These are phyloP conservation scores for Salicornia ramosissima DNA, from an alignment of 148 eudicot genomes.

Conservation along the genomic window DNA sequence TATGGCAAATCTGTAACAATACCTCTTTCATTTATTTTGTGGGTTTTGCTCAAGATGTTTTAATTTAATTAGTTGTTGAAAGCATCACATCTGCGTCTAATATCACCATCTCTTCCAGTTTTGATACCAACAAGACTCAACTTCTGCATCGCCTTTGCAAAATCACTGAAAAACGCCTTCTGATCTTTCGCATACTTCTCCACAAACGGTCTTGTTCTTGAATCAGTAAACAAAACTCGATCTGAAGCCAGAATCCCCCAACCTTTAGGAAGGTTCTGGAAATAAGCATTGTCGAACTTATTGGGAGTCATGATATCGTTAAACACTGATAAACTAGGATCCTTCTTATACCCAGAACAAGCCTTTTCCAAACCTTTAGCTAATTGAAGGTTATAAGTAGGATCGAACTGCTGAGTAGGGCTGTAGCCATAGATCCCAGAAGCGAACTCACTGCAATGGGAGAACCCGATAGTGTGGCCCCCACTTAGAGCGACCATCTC, in stretches of 20 bases:
- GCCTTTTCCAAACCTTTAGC: slow-evolving; percentile 35
- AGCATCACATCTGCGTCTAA: slow-evolving; percentile 75
- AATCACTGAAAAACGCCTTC: slow-evolving; percentile 50
- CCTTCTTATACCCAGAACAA: slow-evolving; percentile 21
- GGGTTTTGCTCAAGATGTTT: neutral
- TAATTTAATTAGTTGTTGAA: slow-evolving; percentile 30
- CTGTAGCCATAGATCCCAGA: slow-evolving; percentile 32
- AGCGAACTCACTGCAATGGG: slow-evolving; percentile 47
- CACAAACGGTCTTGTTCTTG: slow-evolving; percentile 39
- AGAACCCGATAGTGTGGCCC: slow-evolving; percentile 51
- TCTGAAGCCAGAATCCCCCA: slow-evolving; percentile 39
- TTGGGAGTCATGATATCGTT: slow-evolving; percentile 46
- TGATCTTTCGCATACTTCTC: slow-evolving; percentile 43
- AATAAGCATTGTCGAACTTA: slow-evolving; percentile 45
- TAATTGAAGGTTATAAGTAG: slow-evolving; percentile 35
- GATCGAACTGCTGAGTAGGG: slow-evolving; percentile 20
- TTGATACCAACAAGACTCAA: slow-evolving; percentile 61
- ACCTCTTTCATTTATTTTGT: neutral
- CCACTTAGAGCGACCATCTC: slow-evolving; percentile 47
- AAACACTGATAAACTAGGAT: slow-evolving; percentile 40
- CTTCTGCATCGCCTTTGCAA: slow-evolving; percentile 69
- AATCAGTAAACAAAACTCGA: slow-evolving; percentile 28
- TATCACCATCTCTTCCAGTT: slow-evolving; percentile 55
- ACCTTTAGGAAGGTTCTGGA: slow-evolving; percentile 36
- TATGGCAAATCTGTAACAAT: neutral